Percentiles rank a stretch among this genome's conserved stretches.
phyloP scores from a whole-genome alignment of 805 yeast species.

The Sugiyamaella lignohabitans region DNA sequence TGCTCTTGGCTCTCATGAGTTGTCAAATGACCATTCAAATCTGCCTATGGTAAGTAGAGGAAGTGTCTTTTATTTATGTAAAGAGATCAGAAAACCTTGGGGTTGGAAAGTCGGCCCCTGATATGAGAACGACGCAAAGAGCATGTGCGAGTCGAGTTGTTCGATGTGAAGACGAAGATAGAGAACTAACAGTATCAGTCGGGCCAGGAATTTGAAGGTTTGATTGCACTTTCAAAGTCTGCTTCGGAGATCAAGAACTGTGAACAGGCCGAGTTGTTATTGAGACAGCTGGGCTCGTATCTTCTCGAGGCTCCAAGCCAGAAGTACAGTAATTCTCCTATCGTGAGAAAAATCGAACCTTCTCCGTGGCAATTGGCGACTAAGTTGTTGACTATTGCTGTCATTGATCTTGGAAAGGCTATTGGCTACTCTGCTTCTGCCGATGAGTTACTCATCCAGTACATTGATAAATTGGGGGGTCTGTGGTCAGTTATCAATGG shows the following conservation, averaged over 20 bases:
- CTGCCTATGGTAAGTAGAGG: slow-evolving; percentile 21
- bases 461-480: slow-evolving; percentile 22
- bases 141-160: no score
- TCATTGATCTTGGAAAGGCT: slow-evolving; percentile 30
- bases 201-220: slow-evolving; percentile 42
- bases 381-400: slow-evolving; percentile 31
- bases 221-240: slow-evolving; percentile 50
- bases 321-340: slow-evolving; percentile 31
- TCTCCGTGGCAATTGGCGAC: slow-evolving; percentile 42
- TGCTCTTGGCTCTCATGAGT: slow-evolving; percentile 21
- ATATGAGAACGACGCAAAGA: no score
- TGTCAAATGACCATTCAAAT: slow-evolving; percentile 21
- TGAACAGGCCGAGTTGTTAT: slow-evolving; percentile 38
- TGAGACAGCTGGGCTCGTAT: slow-evolving; percentile 42
- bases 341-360: slow-evolving; percentile 26
- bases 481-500: slow-evolving; percentile 13
- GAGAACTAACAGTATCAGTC: slow-evolving; percentile 11
- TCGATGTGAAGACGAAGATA: no score
- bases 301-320: slow-evolving; percentile 42
- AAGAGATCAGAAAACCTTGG: not conserved
- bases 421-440: slow-evolving; percentile 24
- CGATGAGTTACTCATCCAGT: slow-evolving; percentile 21
- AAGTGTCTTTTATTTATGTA: no score
- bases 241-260: slow-evolving; percentile 33
- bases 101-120: no score